Evolutionary conservation across 108 stramenopile species (phyloP).

Genomic region (Cyclotella choctawhatcheeana): DNA sequence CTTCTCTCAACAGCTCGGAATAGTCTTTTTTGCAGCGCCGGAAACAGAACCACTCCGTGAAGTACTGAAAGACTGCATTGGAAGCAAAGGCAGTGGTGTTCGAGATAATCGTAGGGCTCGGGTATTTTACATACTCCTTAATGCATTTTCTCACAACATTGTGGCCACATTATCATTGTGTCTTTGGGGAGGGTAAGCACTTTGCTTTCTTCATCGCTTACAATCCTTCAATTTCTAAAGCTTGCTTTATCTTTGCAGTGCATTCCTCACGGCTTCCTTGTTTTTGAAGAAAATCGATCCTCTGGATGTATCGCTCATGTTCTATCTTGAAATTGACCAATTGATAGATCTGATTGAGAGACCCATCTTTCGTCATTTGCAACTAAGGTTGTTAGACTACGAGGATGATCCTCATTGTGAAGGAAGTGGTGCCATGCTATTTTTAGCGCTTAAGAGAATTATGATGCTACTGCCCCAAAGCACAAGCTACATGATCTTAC

Average conservation of each 20-base stretch:
- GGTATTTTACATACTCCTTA: constrained; percentile 81
- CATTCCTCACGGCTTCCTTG: constrained; percentile 77
- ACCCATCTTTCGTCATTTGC: constrained; percentile 86
- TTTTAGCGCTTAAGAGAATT: constrained; percentile 69
- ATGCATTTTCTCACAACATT: constrained; percentile 82
- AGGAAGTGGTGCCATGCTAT: constrained; percentile 89
- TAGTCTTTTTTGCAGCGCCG: constrained; percentile 73
- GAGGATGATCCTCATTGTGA: constrained; percentile 71
- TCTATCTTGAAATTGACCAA: constrained; percentile 80
- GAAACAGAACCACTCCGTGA: constrained; percentile 70
- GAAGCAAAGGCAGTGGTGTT: constrained; percentile 38
- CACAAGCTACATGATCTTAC: constrained; percentile 77
- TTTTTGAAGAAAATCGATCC: constrained; percentile 77
- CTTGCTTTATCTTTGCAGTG: too few species aligned
- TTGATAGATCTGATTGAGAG: constrained; percentile 85
- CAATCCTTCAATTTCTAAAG: too few species aligned
- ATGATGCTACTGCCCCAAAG: constrained; percentile 87
- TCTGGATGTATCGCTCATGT: constrained; percentile 77
- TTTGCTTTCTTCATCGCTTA: too few species aligned
- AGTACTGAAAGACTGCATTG: constrained; percentile 74
- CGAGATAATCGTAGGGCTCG: constrained; percentile 60
- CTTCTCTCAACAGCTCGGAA: constrained; percentile 83
- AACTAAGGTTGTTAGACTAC: constrained; percentile 80
- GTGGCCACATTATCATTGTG: constrained; percentile 75
- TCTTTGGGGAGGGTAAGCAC: constrained; percentile 69